A percentile compares a stretch with the other conserved stretches of the same genome.
Conservation (phyloP, 2,329 filamentous ascomycete genomes). For the Alternaria ethzedia region DNA sequence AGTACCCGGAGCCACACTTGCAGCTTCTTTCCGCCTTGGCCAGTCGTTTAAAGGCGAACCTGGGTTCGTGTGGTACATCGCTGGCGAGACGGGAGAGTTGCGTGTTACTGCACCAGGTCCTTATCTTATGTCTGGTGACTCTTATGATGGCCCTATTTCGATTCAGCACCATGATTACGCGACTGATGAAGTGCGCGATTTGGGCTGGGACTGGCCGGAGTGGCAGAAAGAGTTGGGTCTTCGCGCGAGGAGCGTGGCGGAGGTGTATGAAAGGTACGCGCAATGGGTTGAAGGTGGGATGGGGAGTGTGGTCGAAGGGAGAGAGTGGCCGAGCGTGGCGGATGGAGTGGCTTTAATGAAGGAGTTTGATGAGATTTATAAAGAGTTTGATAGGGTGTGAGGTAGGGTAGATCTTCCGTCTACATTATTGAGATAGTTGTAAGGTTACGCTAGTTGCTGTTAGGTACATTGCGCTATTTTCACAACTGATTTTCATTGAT, state of each 20-base stretch:
- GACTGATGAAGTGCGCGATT: slow-evolving; percentile 33
- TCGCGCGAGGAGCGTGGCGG: slow-evolving; percentile 26
- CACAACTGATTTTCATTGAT: no score
- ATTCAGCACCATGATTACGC: slow-evolving; percentile 36
- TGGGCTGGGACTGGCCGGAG: slow-evolving; percentile 52
- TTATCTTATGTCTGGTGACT: slow-evolving; percentile 21
- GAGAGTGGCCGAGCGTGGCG: neutral
- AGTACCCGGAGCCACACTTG: slow-evolving; percentile 17
- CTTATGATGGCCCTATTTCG: slow-evolving; percentile 20
- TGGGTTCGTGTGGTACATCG: slow-evolving; percentile 1
- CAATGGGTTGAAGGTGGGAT: slow-evolving; percentile 19
- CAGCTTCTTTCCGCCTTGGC: slow-evolving; percentile 19
- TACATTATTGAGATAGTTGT: no score
- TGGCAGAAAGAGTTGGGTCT: slow-evolving; percentile 40
- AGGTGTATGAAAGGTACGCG: slow-evolving; percentile 41
- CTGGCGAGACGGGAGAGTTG: slow-evolving; percentile 26
- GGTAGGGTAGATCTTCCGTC: no score
- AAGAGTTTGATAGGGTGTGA: neutral
- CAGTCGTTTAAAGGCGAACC: neutral
- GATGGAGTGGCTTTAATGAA: neutral
- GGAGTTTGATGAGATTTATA: neutral
- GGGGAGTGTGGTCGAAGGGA: neutral
- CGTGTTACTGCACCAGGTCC: slow-evolving; percentile 54
- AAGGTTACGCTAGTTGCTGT: no score
- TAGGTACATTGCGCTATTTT: no score